Conservation (phyloP, 2,329 filamentous ascomycete genomes). For the Myriosclerotinia curreyana region DNA sequence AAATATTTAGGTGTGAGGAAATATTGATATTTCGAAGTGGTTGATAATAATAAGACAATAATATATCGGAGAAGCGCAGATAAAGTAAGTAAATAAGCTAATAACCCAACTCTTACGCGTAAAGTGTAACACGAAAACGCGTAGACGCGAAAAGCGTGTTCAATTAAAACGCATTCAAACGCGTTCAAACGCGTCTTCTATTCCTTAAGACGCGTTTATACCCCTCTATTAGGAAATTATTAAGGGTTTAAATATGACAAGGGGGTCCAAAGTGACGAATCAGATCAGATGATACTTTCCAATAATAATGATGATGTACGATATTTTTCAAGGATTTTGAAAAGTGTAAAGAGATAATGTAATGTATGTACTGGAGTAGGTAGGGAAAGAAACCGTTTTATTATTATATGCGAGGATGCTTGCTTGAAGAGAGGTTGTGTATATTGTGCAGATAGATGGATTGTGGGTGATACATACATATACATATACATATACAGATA, state of each 20-base stretch:
- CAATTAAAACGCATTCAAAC: too few relatives aligned
- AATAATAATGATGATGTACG: too few relatives aligned
- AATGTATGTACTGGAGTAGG: too few relatives aligned
- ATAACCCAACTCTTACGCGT: slow-evolving; percentile 11
- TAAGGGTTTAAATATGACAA: background rate
- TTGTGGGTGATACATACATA: background rate
- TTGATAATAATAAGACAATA: slow-evolving; percentile 2
- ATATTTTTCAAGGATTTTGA: too few relatives aligned
- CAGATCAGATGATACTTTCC: too few relatives aligned
- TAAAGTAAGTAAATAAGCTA: too few relatives aligned
- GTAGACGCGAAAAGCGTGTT: too few relatives aligned
- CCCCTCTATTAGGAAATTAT: slow-evolving; percentile 13
- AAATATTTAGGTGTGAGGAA: too few relatives aligned
- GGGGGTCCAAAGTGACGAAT: background rate
- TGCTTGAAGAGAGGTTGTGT: slow-evolving; percentile 11
- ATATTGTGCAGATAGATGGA: background rate
- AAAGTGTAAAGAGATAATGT: background rate
- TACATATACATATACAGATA: too few relatives aligned
- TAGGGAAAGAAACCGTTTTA: slow-evolving; percentile 9
- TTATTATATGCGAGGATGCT: slow-evolving; percentile 10
- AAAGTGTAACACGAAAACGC: background rate
- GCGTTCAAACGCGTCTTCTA: slow-evolving; percentile 3
- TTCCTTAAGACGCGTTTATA: too few relatives aligned
- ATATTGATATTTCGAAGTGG: background rate
- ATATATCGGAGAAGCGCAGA: background rate